Base-by-base conservation (phyloP, 2,329 filamentous ascomycete genomes). In the Pseudogymnoascus sp. region DNA sequence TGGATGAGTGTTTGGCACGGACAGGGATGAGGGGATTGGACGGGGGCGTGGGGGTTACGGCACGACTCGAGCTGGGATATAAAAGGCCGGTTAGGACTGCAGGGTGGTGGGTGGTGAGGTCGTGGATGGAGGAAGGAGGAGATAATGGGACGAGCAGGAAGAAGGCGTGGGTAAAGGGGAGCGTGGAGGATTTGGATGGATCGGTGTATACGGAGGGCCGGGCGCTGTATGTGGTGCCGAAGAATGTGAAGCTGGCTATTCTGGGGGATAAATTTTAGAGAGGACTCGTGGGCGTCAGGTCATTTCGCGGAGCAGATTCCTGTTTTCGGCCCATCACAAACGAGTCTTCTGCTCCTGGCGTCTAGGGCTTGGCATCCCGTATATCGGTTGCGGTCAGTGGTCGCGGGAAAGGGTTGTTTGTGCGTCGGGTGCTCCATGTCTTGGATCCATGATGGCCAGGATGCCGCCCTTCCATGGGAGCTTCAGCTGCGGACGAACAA, bases 1-100 rank as follows among this genome's bases (percentile, higher is more conserved):
- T 91, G 35, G 82, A 89, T 70, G 88, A 91, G 74, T 81, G 79
- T 58, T 76, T 89, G 63, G 83, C 83, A n/a, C 77, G 85, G 41
- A 84, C 82, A 62, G 82, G 82, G 9, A 74, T 83, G 60, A 69
- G 72, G 48, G 68, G 71, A 30, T 76, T 83, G 63, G 75, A 76
- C 1, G 73, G 71, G 7, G 72, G 74, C 45, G 79, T 77, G 33
- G 79, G 81, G 66, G 73, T 85, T 65, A 79, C 83, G 67, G 76
- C 84, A 39, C 79, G 77, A 58, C 71, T 86, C 33, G 75, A 81
- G 62, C 68, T 91, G 56, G 77, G 79, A 59, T 92, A 90, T 70
- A 76, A 80, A 41, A 78, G 77, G 60, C 84, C 83, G 0, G 82
- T 84, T 6, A 71, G 77, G 34, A 79, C 82, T 37, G 79, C 81